Percentiles rank a stretch among this genome's conserved stretches.
These are phyloP conservation scores for Wallacemonas sp. DNA, from an alignment of 208 protist species.

Conservation along the genomic window DNA sequence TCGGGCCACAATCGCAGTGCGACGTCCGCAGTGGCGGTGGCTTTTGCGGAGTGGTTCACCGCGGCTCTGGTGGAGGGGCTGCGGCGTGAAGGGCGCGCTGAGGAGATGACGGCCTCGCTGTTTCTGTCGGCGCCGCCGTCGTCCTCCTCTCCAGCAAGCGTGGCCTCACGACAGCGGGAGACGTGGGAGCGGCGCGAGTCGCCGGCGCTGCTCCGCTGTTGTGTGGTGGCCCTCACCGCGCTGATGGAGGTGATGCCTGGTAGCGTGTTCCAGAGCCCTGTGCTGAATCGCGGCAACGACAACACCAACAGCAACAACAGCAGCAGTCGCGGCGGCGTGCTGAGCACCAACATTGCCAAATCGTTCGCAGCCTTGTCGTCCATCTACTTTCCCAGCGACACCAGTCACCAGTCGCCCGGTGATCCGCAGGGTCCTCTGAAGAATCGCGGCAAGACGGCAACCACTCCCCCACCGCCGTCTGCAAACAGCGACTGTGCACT, in stretches of 20 bases:
- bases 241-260: neutral
- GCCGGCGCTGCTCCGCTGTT: neutral
- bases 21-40: neutral
- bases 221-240: conserved; percentile 6
- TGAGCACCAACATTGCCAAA: neutral
- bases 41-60: conserved; percentile 9
- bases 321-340: no score
- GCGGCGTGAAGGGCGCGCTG: no score
- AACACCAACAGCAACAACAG: no score
- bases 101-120: no score
- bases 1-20: neutral
- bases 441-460: no score
- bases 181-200: conserved; percentile 1
- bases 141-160: neutral
- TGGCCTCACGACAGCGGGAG: neutral
- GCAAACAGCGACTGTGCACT: conserved; percentile 1
- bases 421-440: no score
- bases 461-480: no score
- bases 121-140: no score
- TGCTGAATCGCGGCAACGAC: no score
- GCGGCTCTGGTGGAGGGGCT: neutral
- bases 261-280: neutral
- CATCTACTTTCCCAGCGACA: neutral
- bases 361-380: neutral
- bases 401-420: neutral